These are phyloP conservation scores for Chenopodium suecicum DNA, from an alignment of 148 eudicot genomes.

Conservation along the genomic window DNA sequence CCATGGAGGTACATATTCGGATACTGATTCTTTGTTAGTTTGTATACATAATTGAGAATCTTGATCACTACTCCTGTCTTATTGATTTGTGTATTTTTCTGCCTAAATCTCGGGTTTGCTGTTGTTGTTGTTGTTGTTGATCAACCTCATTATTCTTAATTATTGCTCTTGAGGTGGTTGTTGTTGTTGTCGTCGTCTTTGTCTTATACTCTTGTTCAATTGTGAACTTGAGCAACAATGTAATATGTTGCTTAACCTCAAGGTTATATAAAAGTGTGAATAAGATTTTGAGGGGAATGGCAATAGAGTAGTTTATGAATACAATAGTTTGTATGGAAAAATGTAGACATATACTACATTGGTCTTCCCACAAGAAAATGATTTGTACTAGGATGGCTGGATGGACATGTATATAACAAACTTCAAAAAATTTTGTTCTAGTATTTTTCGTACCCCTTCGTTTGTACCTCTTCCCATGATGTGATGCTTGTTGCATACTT, in stretches of 20 bases:
- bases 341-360: background rate
- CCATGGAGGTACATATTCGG: constrained; percentile 65
- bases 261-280: background rate
- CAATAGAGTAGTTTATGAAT: background rate
- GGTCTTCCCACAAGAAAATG: background rate
- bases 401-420: too few relatives aligned
- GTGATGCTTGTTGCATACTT: background rate
- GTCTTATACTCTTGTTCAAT: too few relatives aligned
- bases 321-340: background rate
- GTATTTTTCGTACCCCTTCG: background rate
- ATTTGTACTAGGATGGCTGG: background rate
- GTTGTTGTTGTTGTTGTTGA: background rate
- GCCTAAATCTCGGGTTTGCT: background rate
- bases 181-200: too few relatives aligned
- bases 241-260: background rate
- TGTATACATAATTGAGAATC: too few relatives aligned
- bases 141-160: too few relatives aligned
- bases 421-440: too few relatives aligned
- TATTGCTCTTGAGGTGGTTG: too few relatives aligned
- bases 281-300: background rate
- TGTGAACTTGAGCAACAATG: too few relatives aligned
- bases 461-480: constrained; percentile 2
- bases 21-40: background rate
- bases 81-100: background rate
- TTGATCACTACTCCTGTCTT: too few relatives aligned